phyloP scores from a whole-genome alignment of 1,284 basidiomycete genomes.

The Ustilago sp. region DNA sequence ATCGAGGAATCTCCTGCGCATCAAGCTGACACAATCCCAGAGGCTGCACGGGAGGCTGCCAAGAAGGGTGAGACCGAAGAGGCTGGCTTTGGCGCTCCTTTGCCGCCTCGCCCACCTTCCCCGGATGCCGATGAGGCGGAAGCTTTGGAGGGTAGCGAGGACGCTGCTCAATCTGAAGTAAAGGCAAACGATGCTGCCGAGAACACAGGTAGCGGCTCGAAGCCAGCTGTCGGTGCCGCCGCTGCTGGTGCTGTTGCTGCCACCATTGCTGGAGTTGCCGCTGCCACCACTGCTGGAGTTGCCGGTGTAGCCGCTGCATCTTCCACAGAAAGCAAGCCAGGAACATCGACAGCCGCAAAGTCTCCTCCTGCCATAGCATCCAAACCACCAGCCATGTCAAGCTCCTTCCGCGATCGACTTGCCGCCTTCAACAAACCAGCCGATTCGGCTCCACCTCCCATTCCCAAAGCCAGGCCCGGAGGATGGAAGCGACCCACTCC shows the following conservation, averaged over 20 bases:
- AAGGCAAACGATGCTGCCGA: background rate
- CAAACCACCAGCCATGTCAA: conserved; percentile 59
- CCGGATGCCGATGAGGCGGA: conserved; percentile 26
- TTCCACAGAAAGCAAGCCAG: conserved; percentile 10
- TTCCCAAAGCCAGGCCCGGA: conserved; percentile 62
- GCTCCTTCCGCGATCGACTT: conserved; percentile 64
- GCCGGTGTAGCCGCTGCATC: conserved; percentile 11
- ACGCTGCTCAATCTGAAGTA: background rate
- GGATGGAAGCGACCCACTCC: conserved; percentile 65
- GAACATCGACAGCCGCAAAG: conserved; percentile 20
- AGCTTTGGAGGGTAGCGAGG: conserved; percentile 3
- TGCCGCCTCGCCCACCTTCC: conserved; percentile 43
- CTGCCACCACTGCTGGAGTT: conserved; percentile 1
- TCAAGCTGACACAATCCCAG: conserved; percentile 53
- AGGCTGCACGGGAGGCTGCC: conserved; percentile 41
- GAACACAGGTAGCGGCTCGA: conserved; percentile 8
- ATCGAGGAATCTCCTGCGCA: conserved; percentile 38
- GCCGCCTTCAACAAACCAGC: conserved; percentile 68
- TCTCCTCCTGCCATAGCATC: conserved; percentile 48
- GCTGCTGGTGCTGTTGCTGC: conserved; percentile 13
- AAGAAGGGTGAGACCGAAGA: conserved; percentile 40
- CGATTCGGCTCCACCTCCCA: conserved; percentile 57
- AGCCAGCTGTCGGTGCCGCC: background rate
- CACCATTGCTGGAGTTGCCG: background rate
- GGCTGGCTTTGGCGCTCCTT: conserved; percentile 42